phyloP scores from a whole-genome alignment of 148 eudicot species.

The Arbutus unedo region DNA sequence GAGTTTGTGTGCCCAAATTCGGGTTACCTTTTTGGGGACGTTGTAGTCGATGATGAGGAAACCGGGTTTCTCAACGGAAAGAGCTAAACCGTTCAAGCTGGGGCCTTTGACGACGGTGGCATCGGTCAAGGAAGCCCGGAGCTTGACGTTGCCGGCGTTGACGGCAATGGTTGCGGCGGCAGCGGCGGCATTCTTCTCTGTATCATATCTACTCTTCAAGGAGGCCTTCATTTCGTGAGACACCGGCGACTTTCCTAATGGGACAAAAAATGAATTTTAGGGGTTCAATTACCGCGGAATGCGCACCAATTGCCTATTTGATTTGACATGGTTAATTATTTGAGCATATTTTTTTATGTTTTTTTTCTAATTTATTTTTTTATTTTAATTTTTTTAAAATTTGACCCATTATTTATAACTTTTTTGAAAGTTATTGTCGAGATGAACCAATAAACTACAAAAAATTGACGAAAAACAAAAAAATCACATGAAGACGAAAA shows the following conservation, averaged over 20 bases:
- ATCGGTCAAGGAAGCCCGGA: slow-evolving; percentile 79
- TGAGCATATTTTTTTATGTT: too few relatives aligned
- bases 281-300: too few relatives aligned
- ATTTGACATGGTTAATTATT: too few relatives aligned
- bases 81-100: slow-evolving; percentile 58
- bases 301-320: too few relatives aligned
- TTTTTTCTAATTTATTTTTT: too few relatives aligned
- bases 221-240: slow-evolving; percentile 56
- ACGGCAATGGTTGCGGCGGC: slow-evolving; percentile 45
- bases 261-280: background rate
- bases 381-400: too few relatives aligned
- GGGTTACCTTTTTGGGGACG: slow-evolving; percentile 67
- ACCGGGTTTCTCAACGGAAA: slow-evolving; percentile 78
- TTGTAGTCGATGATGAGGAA: slow-evolving; percentile 66
- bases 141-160: slow-evolving; percentile 74
- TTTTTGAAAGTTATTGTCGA: too few relatives aligned
- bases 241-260: background rate
- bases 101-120: slow-evolving; percentile 73
- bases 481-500: too few relatives aligned
- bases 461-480: too few relatives aligned
- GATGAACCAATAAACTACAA: too few relatives aligned
- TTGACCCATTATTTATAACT: too few relatives aligned
- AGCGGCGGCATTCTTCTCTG: slow-evolving; percentile 50
- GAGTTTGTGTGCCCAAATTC: background rate
- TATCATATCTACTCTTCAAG: slow-evolving; percentile 51